phyloP scores from a whole-genome alignment of 2,329 filamentous ascomycete species.

The Endocalyx cinctus region DNA sequence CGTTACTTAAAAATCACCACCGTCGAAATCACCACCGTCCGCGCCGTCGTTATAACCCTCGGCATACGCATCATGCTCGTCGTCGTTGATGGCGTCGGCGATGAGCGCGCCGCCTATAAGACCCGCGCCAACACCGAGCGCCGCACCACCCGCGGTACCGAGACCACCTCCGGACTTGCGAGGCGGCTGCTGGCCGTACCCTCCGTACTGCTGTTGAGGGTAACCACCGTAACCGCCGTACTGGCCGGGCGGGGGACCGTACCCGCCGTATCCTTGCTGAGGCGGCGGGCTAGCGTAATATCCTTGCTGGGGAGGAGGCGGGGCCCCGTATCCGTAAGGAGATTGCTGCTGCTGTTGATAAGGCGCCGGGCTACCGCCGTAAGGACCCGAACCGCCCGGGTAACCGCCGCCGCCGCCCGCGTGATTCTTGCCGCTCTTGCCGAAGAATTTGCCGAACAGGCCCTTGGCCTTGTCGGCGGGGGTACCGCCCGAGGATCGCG shows the following conservation, averaged over 20 bases:
- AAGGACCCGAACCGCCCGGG: conserved; percentile 29
- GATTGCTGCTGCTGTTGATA: conserved; percentile 26
- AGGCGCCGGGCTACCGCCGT: conserved; percentile 28
- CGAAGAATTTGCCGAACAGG: conserved; percentile 28
- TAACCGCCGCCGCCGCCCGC: conserved; percentile 23
- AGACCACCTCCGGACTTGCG: conserved; percentile 40
- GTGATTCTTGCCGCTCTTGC: conserved; percentile 25
- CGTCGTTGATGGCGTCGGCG: conserved; percentile 60
- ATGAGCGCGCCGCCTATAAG: conserved; percentile 73
- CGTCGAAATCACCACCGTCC: conserved; percentile 30
- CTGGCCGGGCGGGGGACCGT: conserved; percentile 27
- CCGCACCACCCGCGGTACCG: conserved; percentile 69
- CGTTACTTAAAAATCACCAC: conserved; percentile 38
- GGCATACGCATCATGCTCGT: conserved; percentile 54
- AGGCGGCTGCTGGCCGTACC: conserved; percentile 25
- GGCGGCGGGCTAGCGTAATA: conserved; percentile 27
- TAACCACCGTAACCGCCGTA: conserved; percentile 37
- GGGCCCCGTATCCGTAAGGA: conserved; percentile 20
- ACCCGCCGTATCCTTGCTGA: conserved; percentile 24
- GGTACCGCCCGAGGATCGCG: conserved; percentile 29
- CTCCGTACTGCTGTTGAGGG: conserved; percentile 20
- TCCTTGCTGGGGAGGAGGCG: conserved; percentile 8
- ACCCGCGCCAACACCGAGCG: conserved; percentile 76
- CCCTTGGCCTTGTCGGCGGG: conserved; percentile 37
- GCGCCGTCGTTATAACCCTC: conserved; percentile 43